Base-by-base conservation (phyloP, 441 rosid species). In the Omphalea diandra region DNA sequence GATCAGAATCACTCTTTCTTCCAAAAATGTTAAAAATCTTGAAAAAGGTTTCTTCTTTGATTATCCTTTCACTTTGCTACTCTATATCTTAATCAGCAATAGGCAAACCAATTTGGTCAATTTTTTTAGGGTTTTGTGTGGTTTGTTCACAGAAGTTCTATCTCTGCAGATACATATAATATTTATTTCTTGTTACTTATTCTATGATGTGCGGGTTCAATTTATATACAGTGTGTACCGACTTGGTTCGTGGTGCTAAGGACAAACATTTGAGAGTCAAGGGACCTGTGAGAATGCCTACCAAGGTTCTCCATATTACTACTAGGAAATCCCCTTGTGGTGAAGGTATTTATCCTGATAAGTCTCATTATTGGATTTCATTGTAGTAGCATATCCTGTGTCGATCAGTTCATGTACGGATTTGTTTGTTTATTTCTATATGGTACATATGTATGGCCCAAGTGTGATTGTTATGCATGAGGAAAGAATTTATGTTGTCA, bases 231-330 rank as follows among this genome's bases (percentile, higher is more conserved):
- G 97, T 91, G 26, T 91, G 97, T 74, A 59, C 88, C 63, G 93
- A 91, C 68, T 83, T 91, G 84, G 90, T 87, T 31, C 93, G 95
- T 27, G 95, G 97, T 68, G 97, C 93, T 8, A 89, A 91, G 83
- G 91, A 89, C 35, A 91, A 88, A 87, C 78, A 81, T 53, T 75
- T 89, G 70, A 83, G 91, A 78, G 93, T 91, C 1, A 91, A 91
- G 84, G 97, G 97, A 77, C 95, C 95, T 0, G 95, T 89, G 77
- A 89, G 93, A 73, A 91, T 89, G 89, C 95, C 97, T 2, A 89
- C 95, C 59, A 91, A 87, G 77, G 88, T 84, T 83, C 97, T 91
- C 68, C 79, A 78, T 79, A 91, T 91, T 20, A 89, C 95, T 41
- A 91, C 95, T 20, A 83, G 97, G 77, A 91, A 91, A 75, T 72